phyloP scores from a whole-genome alignment of 768 basidiomycete genomes.

The Boletus sp. region DNA sequence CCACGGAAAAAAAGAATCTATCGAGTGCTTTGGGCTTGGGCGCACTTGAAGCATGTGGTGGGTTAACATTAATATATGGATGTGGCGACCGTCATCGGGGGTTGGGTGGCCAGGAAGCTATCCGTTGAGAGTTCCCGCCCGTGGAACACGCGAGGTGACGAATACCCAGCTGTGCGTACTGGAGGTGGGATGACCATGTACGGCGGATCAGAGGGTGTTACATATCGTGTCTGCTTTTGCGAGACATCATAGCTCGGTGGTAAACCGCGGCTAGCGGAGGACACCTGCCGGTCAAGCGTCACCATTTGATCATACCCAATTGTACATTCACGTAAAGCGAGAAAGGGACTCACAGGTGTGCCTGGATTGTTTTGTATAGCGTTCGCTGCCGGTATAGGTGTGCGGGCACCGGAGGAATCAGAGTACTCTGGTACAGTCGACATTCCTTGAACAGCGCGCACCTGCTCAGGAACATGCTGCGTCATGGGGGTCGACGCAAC shows the following conservation, averaged over 20 bases:
- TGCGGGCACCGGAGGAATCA: neutral
- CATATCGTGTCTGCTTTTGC: slow-evolving; percentile 4
- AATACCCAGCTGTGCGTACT: slow-evolving; percentile 36
- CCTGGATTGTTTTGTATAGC: neutral
- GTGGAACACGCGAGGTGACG: slow-evolving; percentile 15
- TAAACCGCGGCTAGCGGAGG: slow-evolving; percentile 1
- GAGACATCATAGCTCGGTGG: slow-evolving; percentile 19
- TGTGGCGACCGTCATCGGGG: slow-evolving; percentile 25
- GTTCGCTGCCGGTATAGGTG: neutral
- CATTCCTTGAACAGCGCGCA: slow-evolving; percentile 1
- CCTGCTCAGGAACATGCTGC: slow-evolving; percentile 9
- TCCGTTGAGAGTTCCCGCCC: slow-evolving; percentile 28
- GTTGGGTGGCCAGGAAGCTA: slow-evolving; percentile 22
- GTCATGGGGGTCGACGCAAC: slow-evolving; percentile 13
- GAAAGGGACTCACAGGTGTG: slow-evolving; percentile 13
- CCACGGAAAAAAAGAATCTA: slow-evolving; percentile 6
- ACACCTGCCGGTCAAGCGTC: slow-evolving; percentile 1
- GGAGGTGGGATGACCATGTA: slow-evolving; percentile 36
- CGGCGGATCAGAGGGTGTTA: slow-evolving; percentile 25
- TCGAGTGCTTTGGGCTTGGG: neutral
- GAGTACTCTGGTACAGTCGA: slow-evolving; percentile 3
- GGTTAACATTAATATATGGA: slow-evolving; percentile 17
- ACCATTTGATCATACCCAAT: neutral
- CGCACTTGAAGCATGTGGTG: slow-evolving; percentile 6
- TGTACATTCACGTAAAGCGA: neutral